Base-by-base conservation (phyloP, 2,329 filamentous ascomycete species). In the Coniella vitis region DNA sequence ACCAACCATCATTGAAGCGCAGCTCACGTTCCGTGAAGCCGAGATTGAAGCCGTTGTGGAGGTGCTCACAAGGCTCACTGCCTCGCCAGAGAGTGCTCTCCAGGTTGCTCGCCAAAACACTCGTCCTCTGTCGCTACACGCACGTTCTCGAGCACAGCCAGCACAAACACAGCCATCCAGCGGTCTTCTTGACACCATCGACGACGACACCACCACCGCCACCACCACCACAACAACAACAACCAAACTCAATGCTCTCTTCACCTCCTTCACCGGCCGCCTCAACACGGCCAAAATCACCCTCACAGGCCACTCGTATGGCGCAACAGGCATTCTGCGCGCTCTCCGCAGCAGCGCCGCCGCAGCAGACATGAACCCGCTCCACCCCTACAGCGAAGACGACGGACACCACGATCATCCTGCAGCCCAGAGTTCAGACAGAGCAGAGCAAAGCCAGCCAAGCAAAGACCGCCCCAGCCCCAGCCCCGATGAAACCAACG, bases 261-360 rank as follows among this genome's bases (percentile, higher is more conserved):
- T 82, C 1, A 56, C 65, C 3, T 63, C 65, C 14, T 86, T 81
- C 72, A 61, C 67, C 32, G 64, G 65, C 48, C 71, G 79, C 9
- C 70, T 86, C 7, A 72, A 83, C 59, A 67, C 74, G 39, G 64
- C 72, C 25, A 69, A 74, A 32, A 70, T 83, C 55, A 71, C 78
- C 39, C 69, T 85, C 8, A 76, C 69, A 3, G 82, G 82, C 0
- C 82, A 86, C 60, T 83, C 79, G 0, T 84, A 81, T 63, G 83
- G 83, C 42, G 82, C 81, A 2, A 85, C 83, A 0, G 73, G 78
- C 3, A 81, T 78, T 0, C 67, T 85, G 17, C 79, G 81, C 51
- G 74, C 77, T 3, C 67, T 84, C n/a, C 74, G 74, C 45, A 68
- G 66, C 32, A 74, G 68, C 7, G 68, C 71, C 4, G 68, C 54